Evolutionary conservation across 2,329 filamentous ascomycete species (phyloP).

Genomic region (Calonectria crousiana): DNA sequence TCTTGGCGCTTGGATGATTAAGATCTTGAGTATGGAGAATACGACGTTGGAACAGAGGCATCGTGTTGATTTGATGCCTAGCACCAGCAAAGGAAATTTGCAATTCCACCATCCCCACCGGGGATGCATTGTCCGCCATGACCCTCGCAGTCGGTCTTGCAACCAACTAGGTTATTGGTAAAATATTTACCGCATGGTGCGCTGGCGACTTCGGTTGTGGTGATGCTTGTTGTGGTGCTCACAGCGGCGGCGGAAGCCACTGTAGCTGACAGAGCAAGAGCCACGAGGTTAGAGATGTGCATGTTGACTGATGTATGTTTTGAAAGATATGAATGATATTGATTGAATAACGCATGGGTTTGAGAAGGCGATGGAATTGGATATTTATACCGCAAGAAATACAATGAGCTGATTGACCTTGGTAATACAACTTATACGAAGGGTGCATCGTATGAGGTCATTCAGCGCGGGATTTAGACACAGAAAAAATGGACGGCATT

Average conservation of each 20-base stretch:
- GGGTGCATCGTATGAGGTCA: not conserved
- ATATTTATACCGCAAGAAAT: not conserved
- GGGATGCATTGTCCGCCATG: not conserved
- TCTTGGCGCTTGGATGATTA: too few relatives aligned
- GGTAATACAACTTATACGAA: not conserved
- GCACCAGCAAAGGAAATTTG: not conserved
- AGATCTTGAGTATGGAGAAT: too few relatives aligned
- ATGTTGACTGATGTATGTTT: not conserved
- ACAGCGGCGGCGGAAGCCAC: not conserved
- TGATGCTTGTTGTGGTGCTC: not conserved
- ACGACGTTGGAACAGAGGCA: too few relatives aligned
- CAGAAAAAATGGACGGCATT: not conserved
- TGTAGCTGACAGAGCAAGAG: not conserved
- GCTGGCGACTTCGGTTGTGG: not conserved
- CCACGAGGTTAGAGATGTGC: not conserved
- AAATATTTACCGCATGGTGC: not conserved
- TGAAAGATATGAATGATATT: not conserved
- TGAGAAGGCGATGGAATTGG: not conserved
- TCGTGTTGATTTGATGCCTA: not conserved
- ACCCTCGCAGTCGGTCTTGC: not conserved
- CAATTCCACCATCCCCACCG: not conserved
- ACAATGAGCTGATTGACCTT: not conserved
- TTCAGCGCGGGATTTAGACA: not conserved
- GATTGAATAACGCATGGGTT: too few relatives aligned
- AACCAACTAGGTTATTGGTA: not conserved